Evolutionary conservation across 805 yeast genomes (phyloP).

Genomic region (Vanderwaltozyma tropicalis): DNA sequence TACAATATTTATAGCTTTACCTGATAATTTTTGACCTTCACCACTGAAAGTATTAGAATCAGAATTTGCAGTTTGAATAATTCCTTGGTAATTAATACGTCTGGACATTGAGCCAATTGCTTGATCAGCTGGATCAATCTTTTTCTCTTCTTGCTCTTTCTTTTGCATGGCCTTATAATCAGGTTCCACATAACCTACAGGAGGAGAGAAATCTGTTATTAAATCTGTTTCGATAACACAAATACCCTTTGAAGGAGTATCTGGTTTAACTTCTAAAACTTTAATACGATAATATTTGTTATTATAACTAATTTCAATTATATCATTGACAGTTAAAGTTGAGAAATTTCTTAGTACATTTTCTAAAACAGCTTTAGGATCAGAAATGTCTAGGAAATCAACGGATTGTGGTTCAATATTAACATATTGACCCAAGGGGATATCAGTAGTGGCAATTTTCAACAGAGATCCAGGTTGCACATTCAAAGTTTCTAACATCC

Average conservation of each 20-base stretch:
- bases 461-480: constrained; percentile 74
- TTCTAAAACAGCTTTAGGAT: constrained; percentile 94
- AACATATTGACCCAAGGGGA: constrained; percentile 80
- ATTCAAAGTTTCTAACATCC: constrained; percentile 82
- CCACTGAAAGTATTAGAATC: constrained; percentile 38
- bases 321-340: constrained; percentile 73
- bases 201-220: constrained; percentile 97
- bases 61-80: constrained; percentile 37
- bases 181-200: constrained; percentile 96
- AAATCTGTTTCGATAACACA: constrained; percentile 96
- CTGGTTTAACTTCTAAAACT: constrained; percentile 82
- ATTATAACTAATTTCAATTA: constrained; percentile 78
- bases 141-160: constrained; percentile 21
- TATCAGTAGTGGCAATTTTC: constrained; percentile 62
- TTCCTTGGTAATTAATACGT: constrained; percentile 44
- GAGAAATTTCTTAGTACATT: constrained; percentile 84
- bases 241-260: constrained; percentile 50
- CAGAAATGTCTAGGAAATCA: constrained; percentile 85
- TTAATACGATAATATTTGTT: constrained; percentile 67
- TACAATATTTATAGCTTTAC: constrained; percentile 28
- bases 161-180: constrained; percentile 37
- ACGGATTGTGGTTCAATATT: constrained; percentile 92
- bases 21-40: constrained; percentile 62
- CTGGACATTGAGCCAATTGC: constrained; percentile 69
- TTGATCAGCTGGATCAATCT: constrained; percentile 23